phyloP scores from a whole-genome alignment of 768 basidiomycete genomes.

The Trametes coccinea region DNA sequence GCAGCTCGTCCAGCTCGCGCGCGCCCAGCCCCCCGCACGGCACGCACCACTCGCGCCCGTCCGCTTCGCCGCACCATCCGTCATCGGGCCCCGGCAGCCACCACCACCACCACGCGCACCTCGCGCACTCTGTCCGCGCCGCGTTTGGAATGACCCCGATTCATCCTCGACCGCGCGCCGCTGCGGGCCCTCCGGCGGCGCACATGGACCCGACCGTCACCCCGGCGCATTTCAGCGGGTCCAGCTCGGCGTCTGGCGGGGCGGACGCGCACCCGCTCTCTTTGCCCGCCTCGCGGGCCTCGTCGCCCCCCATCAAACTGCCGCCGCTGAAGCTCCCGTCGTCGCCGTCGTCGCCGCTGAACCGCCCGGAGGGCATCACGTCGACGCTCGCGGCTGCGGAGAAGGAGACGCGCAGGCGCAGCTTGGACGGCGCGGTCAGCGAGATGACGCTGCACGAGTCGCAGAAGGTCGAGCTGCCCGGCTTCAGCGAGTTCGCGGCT shows the following conservation, averaged over 20 bases:
- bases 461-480: slow-evolving; percentile 54
- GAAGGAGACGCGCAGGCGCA: slow-evolving; percentile 22
- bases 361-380: slow-evolving; percentile 8
- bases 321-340: slow-evolving; percentile 61
- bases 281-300: slow-evolving; percentile 60
- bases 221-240: slow-evolving; percentile 27
- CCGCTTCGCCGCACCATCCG: slow-evolving; percentile 6
- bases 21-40: slow-evolving; percentile 56
- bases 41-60: slow-evolving; percentile 18
- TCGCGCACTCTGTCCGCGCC: slow-evolving; percentile 81
- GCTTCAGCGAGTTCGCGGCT: slow-evolving; percentile 65
- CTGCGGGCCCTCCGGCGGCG: slow-evolving; percentile 31
- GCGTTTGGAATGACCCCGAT: slow-evolving; percentile 95
- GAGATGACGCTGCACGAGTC: slow-evolving; percentile 15
- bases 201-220: slow-evolving; percentile 27
- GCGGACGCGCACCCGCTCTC: slow-evolving; percentile 21
- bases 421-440: slow-evolving; percentile 18
- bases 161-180: slow-evolving; percentile 36
- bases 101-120: slow-evolving; percentile 52
- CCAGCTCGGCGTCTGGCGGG: slow-evolving; percentile 9
- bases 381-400: slow-evolving; percentile 8
- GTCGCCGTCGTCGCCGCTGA: slow-evolving; percentile 27
- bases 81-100: slow-evolving; percentile 16
- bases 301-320: slow-evolving; percentile 69
- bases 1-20: slow-evolving; percentile 56